Conservation (phyloP, 768 basidiomycete species). For the Aureoboletus auriporus region DNA sequence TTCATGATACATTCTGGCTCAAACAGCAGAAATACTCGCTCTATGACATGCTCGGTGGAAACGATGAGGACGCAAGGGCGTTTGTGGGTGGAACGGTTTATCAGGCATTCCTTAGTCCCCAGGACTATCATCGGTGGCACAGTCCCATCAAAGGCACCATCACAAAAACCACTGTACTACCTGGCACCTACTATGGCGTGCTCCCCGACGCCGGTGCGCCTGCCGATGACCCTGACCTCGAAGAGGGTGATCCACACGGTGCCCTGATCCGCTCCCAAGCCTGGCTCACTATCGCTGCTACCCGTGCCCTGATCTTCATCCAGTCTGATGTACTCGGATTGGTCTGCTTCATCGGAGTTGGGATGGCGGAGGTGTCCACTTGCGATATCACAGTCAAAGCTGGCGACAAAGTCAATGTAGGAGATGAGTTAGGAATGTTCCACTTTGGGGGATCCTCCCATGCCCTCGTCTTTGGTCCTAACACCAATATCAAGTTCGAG, state of each 20-base stretch:
- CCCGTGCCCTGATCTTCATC: slow-evolving; percentile 54
- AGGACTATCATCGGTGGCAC: slow-evolving; percentile 61
- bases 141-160: slow-evolving; percentile 45
- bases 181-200: slow-evolving; percentile 8
- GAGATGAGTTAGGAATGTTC: slow-evolving; percentile 56
- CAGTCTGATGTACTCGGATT: slow-evolving; percentile 48
- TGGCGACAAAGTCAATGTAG: slow-evolving; percentile 43
- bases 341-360: slow-evolving; percentile 51
- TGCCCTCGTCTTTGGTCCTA: slow-evolving; percentile 33
- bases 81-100: slow-evolving; percentile 49
- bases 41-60: slow-evolving; percentile 44
- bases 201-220: slow-evolving; percentile 9
- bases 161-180: slow-evolving; percentile 32
- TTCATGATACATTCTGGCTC: slow-evolving; percentile 50
- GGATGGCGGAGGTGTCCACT: slow-evolving; percentile 63
- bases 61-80: slow-evolving; percentile 22
- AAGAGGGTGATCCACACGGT: slow-evolving; percentile 12
- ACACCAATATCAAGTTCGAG: not conserved
- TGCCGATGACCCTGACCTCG: not conserved
- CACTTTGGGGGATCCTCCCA: slow-evolving; percentile 60
- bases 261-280: slow-evolving; percentile 30
- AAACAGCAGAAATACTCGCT: slow-evolving; percentile 59
- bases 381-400: slow-evolving; percentile 47
- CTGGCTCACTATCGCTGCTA: slow-evolving; percentile 43
- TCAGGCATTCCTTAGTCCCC: slow-evolving; percentile 53